These are phyloP conservation scores for Massarina eburnea DNA, from an alignment of 2,329 filamentous ascomycete species.

Conservation along the genomic window DNA sequence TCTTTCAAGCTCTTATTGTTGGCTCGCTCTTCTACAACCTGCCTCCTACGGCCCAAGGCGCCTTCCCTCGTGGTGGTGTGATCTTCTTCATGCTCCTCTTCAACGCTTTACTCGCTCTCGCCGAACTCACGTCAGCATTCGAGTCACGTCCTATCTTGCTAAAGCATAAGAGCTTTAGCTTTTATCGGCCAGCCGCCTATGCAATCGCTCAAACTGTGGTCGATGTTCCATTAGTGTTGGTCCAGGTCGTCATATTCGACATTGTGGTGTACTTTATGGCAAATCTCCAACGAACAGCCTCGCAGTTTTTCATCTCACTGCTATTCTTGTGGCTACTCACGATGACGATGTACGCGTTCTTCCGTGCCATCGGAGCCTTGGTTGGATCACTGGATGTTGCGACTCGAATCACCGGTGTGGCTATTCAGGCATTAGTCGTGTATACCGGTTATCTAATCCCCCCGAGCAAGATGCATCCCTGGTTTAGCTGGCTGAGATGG, in stretches of 20 bases:
- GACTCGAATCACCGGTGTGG: conserved; percentile 44
- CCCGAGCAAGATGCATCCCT: conserved; percentile 37
- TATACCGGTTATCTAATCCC: conserved; percentile 46
- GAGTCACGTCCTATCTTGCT: conserved; percentile 64
- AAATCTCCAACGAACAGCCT: conserved; percentile 57
- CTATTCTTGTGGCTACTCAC: conserved; percentile 63
- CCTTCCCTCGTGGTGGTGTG: conserved; percentile 62
- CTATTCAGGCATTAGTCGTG: conserved; percentile 44
- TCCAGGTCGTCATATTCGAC: conserved; percentile 62
- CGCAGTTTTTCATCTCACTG: conserved; percentile 64
- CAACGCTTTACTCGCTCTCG: conserved; percentile 63
- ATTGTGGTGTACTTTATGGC: conserved; percentile 66
- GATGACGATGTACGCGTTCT: conserved; percentile 48
- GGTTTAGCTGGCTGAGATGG: conserved; percentile 26
- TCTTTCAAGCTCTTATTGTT: conserved; percentile 45
- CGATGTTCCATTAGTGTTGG: conserved; percentile 59
- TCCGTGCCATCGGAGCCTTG: conserved; percentile 40
- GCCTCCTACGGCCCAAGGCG: conserved; percentile 54
- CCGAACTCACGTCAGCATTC: conserved; percentile 64
- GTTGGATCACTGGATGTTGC: conserved; percentile 41
- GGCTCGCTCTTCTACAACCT: conserved; percentile 56
- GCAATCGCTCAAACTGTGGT: conserved; percentile 60
- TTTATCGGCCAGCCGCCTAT: conserved; percentile 65
- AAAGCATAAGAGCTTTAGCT: conserved; percentile 71
- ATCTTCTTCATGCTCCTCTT: conserved; percentile 66